These are phyloP conservation scores for Nannochloropsis granulata DNA, from an alignment of 108 stramenopile species.

Conservation along the genomic window DNA sequence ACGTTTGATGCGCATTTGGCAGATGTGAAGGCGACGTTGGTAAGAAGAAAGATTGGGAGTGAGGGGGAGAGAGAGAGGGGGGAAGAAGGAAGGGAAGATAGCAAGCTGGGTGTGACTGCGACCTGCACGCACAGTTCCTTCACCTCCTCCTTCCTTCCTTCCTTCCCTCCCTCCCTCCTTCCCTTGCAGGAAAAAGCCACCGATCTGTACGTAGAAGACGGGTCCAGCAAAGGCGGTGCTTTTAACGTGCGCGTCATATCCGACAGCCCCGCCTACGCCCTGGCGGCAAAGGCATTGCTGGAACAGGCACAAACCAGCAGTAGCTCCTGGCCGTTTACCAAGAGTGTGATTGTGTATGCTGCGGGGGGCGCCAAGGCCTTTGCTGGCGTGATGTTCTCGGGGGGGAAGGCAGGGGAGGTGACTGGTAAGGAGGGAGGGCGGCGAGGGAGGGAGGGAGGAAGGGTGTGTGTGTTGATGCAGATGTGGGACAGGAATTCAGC, in stretches of 20 bases:
- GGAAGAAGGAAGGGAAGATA: too few relatives aligned
- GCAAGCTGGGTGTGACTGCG: background rate
- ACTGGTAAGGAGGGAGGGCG: background rate
- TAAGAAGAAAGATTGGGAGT: background rate
- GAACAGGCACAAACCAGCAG: background rate
- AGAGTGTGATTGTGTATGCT: background rate
- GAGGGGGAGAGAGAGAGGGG: too few relatives aligned
- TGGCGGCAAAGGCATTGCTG: background rate
- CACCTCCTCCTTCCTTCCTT: background rate
- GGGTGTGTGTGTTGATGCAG: background rate
- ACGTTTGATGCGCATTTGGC: background rate
- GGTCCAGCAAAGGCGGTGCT: background rate
- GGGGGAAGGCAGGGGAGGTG: background rate
- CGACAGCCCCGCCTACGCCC: background rate
- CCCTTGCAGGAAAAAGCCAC: background rate
- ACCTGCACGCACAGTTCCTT: background rate
- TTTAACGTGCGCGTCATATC: background rate
- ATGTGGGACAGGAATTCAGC: too few relatives aligned
- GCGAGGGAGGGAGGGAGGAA: background rate
- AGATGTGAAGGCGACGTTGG: background rate
- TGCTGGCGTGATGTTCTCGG: background rate
- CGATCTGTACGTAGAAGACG: background rate
- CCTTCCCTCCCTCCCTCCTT: background rate
- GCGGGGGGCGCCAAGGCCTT: background rate
- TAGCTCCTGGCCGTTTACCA: background rate